Evolutionary conservation across 148 eudicot species (phyloP).

Genomic region (Diospyros lotus): DNA sequence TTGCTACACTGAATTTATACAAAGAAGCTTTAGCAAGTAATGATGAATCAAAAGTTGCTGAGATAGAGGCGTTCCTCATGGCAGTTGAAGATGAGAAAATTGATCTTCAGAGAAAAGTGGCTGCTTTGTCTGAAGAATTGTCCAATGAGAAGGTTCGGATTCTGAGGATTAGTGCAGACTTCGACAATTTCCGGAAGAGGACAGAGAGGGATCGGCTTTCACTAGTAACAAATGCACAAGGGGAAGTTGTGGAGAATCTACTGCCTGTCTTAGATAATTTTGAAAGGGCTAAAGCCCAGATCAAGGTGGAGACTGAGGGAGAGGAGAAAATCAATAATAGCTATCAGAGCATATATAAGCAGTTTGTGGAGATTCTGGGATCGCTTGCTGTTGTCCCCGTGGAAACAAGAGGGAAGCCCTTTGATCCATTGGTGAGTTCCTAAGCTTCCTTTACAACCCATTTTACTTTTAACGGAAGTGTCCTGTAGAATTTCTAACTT

Average conservation of each 20-base stretch:
- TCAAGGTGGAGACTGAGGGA: constrained; percentile 73
- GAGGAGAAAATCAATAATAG: constrained; percentile 77
- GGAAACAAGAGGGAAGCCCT: constrained; percentile 67
- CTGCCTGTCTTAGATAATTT: constrained; percentile 88
- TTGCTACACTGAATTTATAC: constrained; percentile 44
- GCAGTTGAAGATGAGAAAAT: constrained; percentile 65
- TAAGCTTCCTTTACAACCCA: neutral
- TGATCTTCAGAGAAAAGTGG: constrained; percentile 46
- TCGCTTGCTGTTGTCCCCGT: constrained; percentile 82
- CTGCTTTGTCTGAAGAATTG: constrained; percentile 48
- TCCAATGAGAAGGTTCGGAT: constrained; percentile 55
- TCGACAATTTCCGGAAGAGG: constrained; percentile 85
- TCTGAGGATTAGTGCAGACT: constrained; percentile 80
- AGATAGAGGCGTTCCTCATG: constrained; percentile 53
- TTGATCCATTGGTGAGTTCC: constrained; percentile 78
- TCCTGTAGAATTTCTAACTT: neutral
- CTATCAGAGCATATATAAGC: constrained; percentile 91
- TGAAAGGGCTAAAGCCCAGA: constrained; percentile 79
- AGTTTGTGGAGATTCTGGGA: constrained; percentile 69
- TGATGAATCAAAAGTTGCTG: constrained; percentile 55
- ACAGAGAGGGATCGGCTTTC: constrained; percentile 73
- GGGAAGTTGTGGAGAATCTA: constrained; percentile 71
- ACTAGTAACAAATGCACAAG: constrained; percentile 68
- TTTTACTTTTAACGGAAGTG: neutral
- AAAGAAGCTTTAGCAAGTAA: constrained; percentile 65